Evolutionary conservation across 805 yeast genomes (phyloP).

Genomic region (Ogataea salicorniae): DNA sequence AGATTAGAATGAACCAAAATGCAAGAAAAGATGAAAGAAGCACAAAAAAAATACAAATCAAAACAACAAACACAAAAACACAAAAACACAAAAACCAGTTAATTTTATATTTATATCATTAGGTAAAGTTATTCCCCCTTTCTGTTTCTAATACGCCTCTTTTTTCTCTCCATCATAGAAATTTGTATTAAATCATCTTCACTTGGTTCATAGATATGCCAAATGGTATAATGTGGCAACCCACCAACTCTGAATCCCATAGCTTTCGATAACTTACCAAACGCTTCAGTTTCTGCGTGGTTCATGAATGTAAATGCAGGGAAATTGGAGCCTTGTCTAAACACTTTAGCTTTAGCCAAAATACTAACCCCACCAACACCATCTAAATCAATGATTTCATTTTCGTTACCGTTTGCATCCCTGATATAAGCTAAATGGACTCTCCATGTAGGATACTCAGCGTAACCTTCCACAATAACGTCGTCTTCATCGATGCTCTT

Average conservation of each 20-base stretch:
- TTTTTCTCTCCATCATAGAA: slow-evolving; percentile 61
- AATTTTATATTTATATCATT: neutral
- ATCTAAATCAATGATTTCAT: slow-evolving; percentile 66
- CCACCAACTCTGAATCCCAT: slow-evolving; percentile 87
- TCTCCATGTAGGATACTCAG: slow-evolving; percentile 83
- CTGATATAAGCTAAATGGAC: slow-evolving; percentile 74
- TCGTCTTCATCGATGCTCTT: slow-evolving; percentile 66
- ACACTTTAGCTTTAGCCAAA: slow-evolving; percentile 65
- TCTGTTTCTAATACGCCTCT: slow-evolving; percentile 34
- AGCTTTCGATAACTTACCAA: slow-evolving; percentile 72
- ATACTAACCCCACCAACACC: slow-evolving; percentile 89
- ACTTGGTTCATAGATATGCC: slow-evolving; percentile 91
- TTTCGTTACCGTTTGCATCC: slow-evolving; percentile 52
- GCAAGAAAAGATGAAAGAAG: too few species aligned
- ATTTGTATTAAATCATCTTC: slow-evolving; percentile 74
- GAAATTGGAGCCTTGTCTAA: slow-evolving; percentile 75
- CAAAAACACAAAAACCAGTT: neutral
- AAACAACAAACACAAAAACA: neutral
- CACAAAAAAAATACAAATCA: neutral
- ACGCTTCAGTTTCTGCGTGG: slow-evolving; percentile 86
- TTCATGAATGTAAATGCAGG: slow-evolving; percentile 81
- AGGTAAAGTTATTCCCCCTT: neutral
- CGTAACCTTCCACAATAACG: slow-evolving; percentile 84
- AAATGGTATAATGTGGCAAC: slow-evolving; percentile 79
- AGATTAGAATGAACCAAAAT: too few species aligned